Conservation (phyloP, 2,329 filamentous ascomycete genomes). For the Trichoderma simmonsii region DNA sequence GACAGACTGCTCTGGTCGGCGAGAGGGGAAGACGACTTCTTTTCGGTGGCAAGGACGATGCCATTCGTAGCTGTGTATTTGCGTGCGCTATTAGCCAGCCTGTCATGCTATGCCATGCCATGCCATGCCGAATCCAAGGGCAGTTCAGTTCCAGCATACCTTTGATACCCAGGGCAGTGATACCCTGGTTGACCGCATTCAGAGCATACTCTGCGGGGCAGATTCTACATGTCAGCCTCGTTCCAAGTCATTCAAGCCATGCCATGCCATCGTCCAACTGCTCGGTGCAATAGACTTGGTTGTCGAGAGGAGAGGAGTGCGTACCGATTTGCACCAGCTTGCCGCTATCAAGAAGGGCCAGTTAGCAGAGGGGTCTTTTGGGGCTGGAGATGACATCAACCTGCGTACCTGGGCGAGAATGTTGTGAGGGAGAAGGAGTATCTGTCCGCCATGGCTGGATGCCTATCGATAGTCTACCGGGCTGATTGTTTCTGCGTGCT, state of each 20-base stretch:
- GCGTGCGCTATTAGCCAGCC: constrained; percentile 23
- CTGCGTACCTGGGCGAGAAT: constrained; percentile 91
- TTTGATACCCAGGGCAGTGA: constrained; percentile 98
- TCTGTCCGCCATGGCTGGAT: constrained; percentile 80
- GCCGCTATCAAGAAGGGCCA: constrained; percentile 59
- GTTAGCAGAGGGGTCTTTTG: constrained; percentile 26
- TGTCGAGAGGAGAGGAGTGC: constrained; percentile 18
- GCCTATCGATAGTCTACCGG: constrained; percentile 5
- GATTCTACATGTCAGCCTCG: constrained; percentile 10
- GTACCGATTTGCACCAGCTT: constrained; percentile 97
- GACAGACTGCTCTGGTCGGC: constrained; percentile 92
- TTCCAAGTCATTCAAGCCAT: neutral
- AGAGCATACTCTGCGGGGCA: constrained; percentile 81
- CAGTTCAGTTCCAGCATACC: constrained; percentile 50
- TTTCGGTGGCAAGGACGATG: constrained; percentile 97
- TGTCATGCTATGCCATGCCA: neutral
- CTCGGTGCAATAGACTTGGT: neutral
- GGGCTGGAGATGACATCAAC: constrained; percentile 10
- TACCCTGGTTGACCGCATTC: constrained; percentile 98
- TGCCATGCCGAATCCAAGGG: no score
- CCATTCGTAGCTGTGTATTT: constrained; percentile 78
- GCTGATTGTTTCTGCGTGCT: neutral
- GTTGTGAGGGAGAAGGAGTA: constrained; percentile 99
- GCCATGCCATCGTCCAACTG: neutral
- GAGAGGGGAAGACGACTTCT: constrained; percentile 97